phyloP scores from a whole-genome alignment of 495 filamentous ascomycete species.

The Aspergillus funiculosus region DNA sequence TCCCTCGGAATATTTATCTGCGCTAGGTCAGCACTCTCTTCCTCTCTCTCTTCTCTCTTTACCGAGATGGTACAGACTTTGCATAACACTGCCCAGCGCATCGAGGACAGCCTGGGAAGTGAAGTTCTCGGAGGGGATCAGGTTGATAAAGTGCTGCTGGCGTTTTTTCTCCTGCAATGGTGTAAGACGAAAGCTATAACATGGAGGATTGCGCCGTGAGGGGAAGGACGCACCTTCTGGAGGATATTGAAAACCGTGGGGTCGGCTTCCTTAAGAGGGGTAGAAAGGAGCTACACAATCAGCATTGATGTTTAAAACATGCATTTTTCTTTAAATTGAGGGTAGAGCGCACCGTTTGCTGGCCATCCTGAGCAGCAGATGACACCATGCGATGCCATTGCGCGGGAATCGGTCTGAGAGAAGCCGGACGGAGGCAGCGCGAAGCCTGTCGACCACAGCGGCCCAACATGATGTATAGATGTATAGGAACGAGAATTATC shows the following conservation, averaged over 20 bases:
- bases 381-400: slow-evolving; percentile 36
- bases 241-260: slow-evolving; percentile 81
- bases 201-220: background rate
- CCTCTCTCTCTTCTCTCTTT: no score
- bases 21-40: background rate
- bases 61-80: slow-evolving; percentile 69
- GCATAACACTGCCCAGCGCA: slow-evolving; percentile 96
- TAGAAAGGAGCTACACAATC: slow-evolving; percentile 62
- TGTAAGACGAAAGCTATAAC: slow-evolving; percentile 4
- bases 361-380: slow-evolving; percentile 36
- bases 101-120: slow-evolving; percentile 96
- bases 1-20: slow-evolving; percentile 98
- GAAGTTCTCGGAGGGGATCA: slow-evolving; percentile 98
- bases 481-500: background rate
- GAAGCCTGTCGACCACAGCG: slow-evolving; percentile 40
- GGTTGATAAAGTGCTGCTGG: slow-evolving; percentile 96
- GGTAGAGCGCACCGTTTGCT: slow-evolving; percentile 35
- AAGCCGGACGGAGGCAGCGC: slow-evolving; percentile 33
- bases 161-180: slow-evolving; percentile 75
- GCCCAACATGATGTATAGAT: slow-evolving; percentile 36
- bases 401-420: slow-evolving; percentile 20
- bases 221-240: slow-evolving; percentile 60
- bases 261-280: slow-evolving; percentile 77
- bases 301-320: no score
- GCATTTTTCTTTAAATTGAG: background rate